Evolutionary conservation across 305 asterid species (phyloP), one percentile per base, ranked within the genome.

Genomic region (Solanum hybrid): DNA sequence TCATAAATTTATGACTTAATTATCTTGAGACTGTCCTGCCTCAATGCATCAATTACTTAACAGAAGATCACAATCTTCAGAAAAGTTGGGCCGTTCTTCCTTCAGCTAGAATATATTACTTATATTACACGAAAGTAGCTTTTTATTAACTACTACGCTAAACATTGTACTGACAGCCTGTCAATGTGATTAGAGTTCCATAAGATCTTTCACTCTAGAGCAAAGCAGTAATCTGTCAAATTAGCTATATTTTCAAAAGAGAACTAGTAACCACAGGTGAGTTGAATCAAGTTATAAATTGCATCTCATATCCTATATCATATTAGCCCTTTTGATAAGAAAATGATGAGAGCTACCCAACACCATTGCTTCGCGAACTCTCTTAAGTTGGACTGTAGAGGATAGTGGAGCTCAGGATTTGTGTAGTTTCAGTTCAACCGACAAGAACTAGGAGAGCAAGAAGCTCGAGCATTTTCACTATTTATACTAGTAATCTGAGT

Each of bases 71-170:
- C 17, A 13, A 8, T 45, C 26, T 82, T 84, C 3, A 84, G 22
- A n/a, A 51, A 56, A 51, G 40, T 84, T 17, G 17, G 29, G 19
- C 15, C 42, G 2, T 84, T 51, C 19, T 17, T 84, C 31, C 38
- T 84, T 84, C 87, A 51, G 38, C 73, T 45, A 45, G 75, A 84
- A 84, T 84, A 51, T 84, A 84, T 84, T 84, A 84, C 40, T 84
- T 45, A 84, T 27, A 42, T 81, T 81, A 42, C 87, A 81, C 31
- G 37, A 42, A 81, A 27, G 17, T 26, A 80, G 45, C 24, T 80
- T 80, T 45, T 17, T 51, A 84, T 84, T 29, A 84, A 45, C 40
- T 45, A 29, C 87, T 29, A 45, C 17, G 86, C 86, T 40, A 31
- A 81, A 15, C 34, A 27, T 27, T 42, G 51, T 26, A 42, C 86